Conservation (phyloP, 352 stramenopile species). For the Globisporangium spiculum region DNA sequence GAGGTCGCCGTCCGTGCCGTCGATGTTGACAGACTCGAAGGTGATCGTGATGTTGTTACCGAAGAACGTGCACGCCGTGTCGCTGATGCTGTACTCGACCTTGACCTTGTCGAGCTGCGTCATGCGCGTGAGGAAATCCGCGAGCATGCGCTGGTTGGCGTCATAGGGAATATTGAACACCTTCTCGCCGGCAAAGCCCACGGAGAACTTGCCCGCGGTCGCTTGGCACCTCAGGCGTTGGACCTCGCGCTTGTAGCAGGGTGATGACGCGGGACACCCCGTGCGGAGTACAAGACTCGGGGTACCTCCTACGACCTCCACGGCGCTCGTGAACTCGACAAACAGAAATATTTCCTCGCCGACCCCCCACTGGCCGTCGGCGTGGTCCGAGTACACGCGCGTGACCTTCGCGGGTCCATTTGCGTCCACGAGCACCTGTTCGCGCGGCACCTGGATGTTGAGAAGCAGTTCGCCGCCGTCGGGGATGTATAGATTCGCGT, state of each 20-base stretch:
- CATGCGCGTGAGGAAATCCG: conserved; percentile 53
- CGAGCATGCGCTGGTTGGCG: conserved; percentile 40
- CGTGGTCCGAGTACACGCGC: conserved; percentile 55
- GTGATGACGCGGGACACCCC: conserved; percentile 38
- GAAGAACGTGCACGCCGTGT: conserved; percentile 67
- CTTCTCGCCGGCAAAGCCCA: conserved; percentile 50
- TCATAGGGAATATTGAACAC: conserved; percentile 72
- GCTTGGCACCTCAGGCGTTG: conserved; percentile 60
- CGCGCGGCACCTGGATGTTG: conserved; percentile 56
- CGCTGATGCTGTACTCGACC: conserved; percentile 60
- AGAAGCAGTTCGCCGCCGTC: conserved; percentile 68
- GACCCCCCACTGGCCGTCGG: conserved; percentile 45
- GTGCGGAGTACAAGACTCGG: conserved; percentile 53
- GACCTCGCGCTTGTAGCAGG: conserved; percentile 56
- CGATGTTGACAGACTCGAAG: conserved; percentile 75
- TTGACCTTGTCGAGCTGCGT: conserved; percentile 57
- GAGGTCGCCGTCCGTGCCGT: conserved; percentile 59
- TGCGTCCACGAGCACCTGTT: conserved; percentile 46
- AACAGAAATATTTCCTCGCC: conserved; percentile 61
- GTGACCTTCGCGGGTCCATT: conserved; percentile 59
- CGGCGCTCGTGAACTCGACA: conserved; percentile 66
- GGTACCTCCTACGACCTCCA: conserved; percentile 46
- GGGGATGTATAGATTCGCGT: conserved; percentile 70
- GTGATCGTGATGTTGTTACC: conserved; percentile 80
- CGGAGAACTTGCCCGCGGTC: conserved; percentile 59